These are phyloP conservation scores for Rhododendron ovatum DNA, from an alignment of 148 eudicot genomes.

Conservation along the genomic window DNA sequence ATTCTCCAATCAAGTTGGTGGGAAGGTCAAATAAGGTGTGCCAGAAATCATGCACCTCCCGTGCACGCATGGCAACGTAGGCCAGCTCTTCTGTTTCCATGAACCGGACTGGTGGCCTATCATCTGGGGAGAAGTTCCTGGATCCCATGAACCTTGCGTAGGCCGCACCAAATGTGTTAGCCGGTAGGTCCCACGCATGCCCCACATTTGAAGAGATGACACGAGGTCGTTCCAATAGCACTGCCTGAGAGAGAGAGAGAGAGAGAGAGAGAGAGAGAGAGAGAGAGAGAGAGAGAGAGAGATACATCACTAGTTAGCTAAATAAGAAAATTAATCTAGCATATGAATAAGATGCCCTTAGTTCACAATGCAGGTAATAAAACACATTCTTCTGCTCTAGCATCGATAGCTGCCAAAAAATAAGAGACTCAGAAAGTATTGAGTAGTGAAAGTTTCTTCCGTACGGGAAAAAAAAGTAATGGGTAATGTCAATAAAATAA, in stretches of 20 bases:
- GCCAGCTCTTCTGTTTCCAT: conserved; percentile 85
- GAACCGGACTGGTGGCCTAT: conserved; percentile 85
- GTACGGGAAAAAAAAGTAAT: neutral
- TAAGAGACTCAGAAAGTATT: neutral
- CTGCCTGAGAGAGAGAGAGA: conserved; percentile 39
- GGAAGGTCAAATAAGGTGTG: conserved; percentile 89
- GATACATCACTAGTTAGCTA: neutral
- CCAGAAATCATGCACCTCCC: conserved; percentile 98
- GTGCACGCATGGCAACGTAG: conserved; percentile 80
- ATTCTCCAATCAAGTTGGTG: conserved; percentile 91
- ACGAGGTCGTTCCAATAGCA: conserved; percentile 74
- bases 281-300: conserved; percentile 6
- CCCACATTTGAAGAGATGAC: conserved; percentile 73
- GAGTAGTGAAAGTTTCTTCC: neutral
- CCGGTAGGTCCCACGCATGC: conserved; percentile 89
- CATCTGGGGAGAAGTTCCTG: conserved; percentile 89
- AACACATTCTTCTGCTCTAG: neutral
- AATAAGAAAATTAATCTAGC: neutral
- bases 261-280: conserved; percentile 20
- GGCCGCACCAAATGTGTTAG: conserved; percentile 90
- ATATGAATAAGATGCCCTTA: neutral
- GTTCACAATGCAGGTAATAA: neutral
- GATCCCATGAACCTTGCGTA: conserved; percentile 96
- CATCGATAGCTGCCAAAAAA: neutral
- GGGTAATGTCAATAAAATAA: neutral